These are phyloP conservation scores for Eucommia ulmoides DNA, from an alignment of 257 asterid species.

Conservation along the genomic window DNA sequence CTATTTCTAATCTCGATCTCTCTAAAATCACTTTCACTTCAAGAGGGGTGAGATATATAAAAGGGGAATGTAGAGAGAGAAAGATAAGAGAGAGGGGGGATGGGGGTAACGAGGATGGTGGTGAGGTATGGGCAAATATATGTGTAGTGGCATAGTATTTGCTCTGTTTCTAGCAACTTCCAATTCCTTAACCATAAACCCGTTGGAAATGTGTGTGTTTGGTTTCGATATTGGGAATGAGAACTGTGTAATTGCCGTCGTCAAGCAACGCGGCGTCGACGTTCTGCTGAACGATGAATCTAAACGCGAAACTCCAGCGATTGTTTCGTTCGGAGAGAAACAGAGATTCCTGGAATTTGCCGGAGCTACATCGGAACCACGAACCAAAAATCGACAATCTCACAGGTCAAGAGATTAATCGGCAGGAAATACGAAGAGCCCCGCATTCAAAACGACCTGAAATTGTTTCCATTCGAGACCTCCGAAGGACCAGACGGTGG, in stretches of 20 bases:
- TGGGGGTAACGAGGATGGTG: too few relatives aligned
- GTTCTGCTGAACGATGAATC: conserved; percentile 87
- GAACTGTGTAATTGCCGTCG: conserved; percentile 81
- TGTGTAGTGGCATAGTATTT: too few relatives aligned
- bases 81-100: too few relatives aligned
- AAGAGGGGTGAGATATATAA: too few relatives aligned
- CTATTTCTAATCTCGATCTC: too few relatives aligned
- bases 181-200: too few relatives aligned
- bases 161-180: too few relatives aligned
- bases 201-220: conserved; percentile 63
- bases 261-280: conserved; percentile 79
- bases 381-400: conserved; percentile 88
- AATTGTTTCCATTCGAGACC: conserved; percentile 63
- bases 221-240: conserved; percentile 97
- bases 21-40: too few relatives aligned
- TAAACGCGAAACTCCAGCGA: conserved; percentile 73
- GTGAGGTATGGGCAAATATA: too few relatives aligned
- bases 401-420: conserved; percentile 83
- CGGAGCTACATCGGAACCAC: conserved; percentile 85
- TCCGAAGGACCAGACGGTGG: conserved; percentile 78
- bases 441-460: conserved; percentile 59
- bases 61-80: too few relatives aligned
- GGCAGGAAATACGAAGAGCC: conserved; percentile 56
- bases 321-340: conserved; percentile 87
- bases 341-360: conserved; percentile 84